Evolutionary conservation across 768 basidiomycete genomes (phyloP), one percentile per base, ranked within the genome.

Genomic region (Naganishia randhawae): DNA sequence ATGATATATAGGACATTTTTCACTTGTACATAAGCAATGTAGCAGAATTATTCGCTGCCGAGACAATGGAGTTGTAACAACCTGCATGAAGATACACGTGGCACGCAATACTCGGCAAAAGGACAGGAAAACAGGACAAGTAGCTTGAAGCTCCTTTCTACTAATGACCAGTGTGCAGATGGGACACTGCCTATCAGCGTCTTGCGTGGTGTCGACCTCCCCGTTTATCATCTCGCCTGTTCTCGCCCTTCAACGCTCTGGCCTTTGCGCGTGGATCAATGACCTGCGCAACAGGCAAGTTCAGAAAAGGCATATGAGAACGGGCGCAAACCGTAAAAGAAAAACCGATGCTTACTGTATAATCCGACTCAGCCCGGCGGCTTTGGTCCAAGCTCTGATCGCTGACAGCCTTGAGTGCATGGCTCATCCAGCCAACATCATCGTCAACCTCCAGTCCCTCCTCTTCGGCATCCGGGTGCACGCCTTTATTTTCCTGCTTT

Each of bases 241-340:
- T 51, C n/a, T 72, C 70, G 7, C 71, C 71, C 27, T 70, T 71
- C 17, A 80, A 39, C 50, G 74, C 70, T 31, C 73, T 67, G 0
- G 78, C 78, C 62, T 80, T 80, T 5, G 76, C 76, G 52, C 77
- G 65, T 16, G 78, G 78, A 70, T 80, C 78, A 35, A 80, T 78
- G 29, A 80, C 78, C 78, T 80, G 63, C 14, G 51, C 19, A 50
- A 25, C 8, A n/a, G 16, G 25, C 4, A 35, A 6, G 61, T 35
- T 9, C 48, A 22, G 6, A 17, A 37, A 6, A 39, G 25, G 9
- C 1, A 1, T 16, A 33, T 5, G 6, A 29, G 1, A 25, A 31
- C 37, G 31, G n/a, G n/a, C 31, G 1, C 9, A 32, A 55, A 14
- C 19, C 7, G 39, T 25, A 61, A 1, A 10, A 19, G 19, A 65